phyloP scores from a whole-genome alignment of 805 yeast species.

The Komagataella pseudopastoris region DNA sequence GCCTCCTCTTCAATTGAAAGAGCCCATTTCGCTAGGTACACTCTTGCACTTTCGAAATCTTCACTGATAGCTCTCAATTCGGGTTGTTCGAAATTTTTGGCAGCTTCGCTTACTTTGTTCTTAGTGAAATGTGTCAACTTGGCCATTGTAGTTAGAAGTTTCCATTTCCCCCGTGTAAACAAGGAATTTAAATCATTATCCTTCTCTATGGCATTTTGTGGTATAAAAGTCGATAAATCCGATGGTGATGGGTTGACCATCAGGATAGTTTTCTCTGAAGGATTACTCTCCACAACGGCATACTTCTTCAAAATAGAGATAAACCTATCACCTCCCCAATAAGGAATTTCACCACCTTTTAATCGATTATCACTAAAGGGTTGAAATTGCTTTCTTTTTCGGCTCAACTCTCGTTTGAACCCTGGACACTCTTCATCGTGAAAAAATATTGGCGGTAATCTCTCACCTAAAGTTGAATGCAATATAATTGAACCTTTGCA shows the following conservation, averaged over 20 bases:
- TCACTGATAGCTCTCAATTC: constrained; percentile 73
- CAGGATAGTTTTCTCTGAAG: constrained; percentile 58
- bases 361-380: constrained; percentile 48
- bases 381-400: constrained; percentile 52
- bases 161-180: constrained; percentile 68
- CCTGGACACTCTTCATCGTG: constrained; percentile 84
- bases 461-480: constrained; percentile 51
- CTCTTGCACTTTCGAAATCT: constrained; percentile 87
- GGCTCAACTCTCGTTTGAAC: constrained; percentile 46
- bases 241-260: constrained; percentile 67
- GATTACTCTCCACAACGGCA: constrained; percentile 53
- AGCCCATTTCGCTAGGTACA: constrained; percentile 95
- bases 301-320: constrained; percentile 36
- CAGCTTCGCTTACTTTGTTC: constrained; percentile 42
- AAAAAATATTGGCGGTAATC: constrained; percentile 76
- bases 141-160: constrained; percentile 72
- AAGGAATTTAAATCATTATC: constrained; percentile 12
- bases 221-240: constrained; percentile 48
- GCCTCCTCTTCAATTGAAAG: constrained; percentile 88
- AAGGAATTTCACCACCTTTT: constrained; percentile 29
- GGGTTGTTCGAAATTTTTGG: constrained; percentile 53
- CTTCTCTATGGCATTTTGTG: constrained; percentile 24
- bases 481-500: constrained; percentile 85
- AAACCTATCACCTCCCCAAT: constrained; percentile 90
- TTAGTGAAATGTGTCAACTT: constrained; percentile 56